Evolutionary conservation across 805 yeast genomes (phyloP).

Genomic region (Tetrapisispora phaffii): DNA sequence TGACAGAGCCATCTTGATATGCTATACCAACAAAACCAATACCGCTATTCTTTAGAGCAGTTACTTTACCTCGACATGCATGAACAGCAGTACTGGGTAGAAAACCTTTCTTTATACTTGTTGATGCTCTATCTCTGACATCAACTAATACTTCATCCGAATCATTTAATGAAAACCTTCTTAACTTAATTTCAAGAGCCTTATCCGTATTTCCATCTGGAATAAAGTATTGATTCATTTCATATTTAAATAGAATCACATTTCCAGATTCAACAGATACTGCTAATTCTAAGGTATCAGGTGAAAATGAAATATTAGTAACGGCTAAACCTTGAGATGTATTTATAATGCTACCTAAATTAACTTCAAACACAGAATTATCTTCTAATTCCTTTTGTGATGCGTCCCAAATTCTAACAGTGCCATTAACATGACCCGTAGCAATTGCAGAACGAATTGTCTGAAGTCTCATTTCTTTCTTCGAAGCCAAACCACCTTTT

Average conservation of each 20-base stretch:
- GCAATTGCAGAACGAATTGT: slow-evolving; percentile 53
- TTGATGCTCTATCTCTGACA: slow-evolving; percentile 45
- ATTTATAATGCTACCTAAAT: slow-evolving; percentile 41
- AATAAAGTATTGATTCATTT: slow-evolving; percentile 38
- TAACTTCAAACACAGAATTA: slow-evolving; percentile 48
- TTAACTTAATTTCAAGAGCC: slow-evolving; percentile 17
- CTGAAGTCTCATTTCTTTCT: slow-evolving; percentile 37
- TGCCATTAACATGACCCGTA: slow-evolving; percentile 82
- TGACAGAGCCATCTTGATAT: slow-evolving; percentile 61
- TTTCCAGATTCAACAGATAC: slow-evolving; percentile 63
- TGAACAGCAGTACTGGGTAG: slow-evolving; percentile 44
- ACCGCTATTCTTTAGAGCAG: slow-evolving; percentile 57
- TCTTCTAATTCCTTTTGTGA: slow-evolving; percentile 64
- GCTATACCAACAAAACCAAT: slow-evolving; percentile 81
- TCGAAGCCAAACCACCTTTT: slow-evolving; percentile 71
- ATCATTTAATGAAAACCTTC: slow-evolving; percentile 20
- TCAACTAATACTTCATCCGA: slow-evolving; percentile 31
- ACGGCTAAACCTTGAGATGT: slow-evolving; percentile 40
- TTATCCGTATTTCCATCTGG: slow-evolving; percentile 17
- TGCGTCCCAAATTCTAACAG: slow-evolving; percentile 75
- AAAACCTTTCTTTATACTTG: slow-evolving; percentile 46
- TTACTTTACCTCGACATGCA: slow-evolving; percentile 39
- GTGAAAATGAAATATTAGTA: slow-evolving; percentile 58
- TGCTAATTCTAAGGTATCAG: slow-evolving; percentile 66
- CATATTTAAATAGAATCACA: slow-evolving; percentile 65